Conservation (phyloP, 768 basidiomycete genomes). For the Trichaptum fuscoviolaceum region DNA sequence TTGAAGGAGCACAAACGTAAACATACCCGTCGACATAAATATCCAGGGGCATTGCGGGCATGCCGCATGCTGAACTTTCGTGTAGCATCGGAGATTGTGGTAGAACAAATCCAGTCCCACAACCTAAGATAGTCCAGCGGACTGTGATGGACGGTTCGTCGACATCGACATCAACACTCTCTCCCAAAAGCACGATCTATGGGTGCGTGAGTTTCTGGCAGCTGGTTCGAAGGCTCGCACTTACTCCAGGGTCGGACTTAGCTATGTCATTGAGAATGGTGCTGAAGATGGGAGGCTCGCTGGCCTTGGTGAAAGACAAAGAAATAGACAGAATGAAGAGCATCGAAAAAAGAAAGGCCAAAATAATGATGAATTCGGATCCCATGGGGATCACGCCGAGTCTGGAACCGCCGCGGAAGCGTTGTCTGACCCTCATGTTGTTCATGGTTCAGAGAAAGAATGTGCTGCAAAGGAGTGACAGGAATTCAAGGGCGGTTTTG, state of each 20-base stretch:
- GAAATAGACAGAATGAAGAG: slow-evolving; percentile 45
- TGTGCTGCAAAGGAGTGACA: neutral
- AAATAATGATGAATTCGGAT: slow-evolving; percentile 22
- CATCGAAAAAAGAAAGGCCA: slow-evolving; percentile 40
- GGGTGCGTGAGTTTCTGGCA: neutral
- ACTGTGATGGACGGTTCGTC: slow-evolving; percentile 53
- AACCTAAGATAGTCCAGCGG: slow-evolving; percentile 51
- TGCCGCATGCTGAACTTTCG: slow-evolving; percentile 39
- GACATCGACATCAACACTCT: slow-evolving; percentile 53
- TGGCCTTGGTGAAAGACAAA: slow-evolving; percentile 42
- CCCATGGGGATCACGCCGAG: slow-evolving; percentile 21
- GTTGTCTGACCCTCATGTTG: neutral
- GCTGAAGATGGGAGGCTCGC: slow-evolving; percentile 35
- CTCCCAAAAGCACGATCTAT: slow-evolving; percentile 53
- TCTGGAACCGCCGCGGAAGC: slow-evolving; percentile 16
- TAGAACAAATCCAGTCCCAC: slow-evolving; percentile 41
- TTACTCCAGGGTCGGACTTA: slow-evolving; percentile 40
- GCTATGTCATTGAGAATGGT: slow-evolving; percentile 36
- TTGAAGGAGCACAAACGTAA: neutral
- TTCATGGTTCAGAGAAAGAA: neutral
- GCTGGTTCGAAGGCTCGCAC: slow-evolving; percentile 8
- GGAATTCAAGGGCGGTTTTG: neutral
- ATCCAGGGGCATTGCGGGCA: slow-evolving; percentile 36
- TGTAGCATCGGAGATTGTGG: slow-evolving; percentile 42
- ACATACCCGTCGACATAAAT: slow-evolving; percentile 47